phyloP scores from a whole-genome alignment of 495 filamentous ascomycete species.

The Talaromyces stipitatus region DNA sequence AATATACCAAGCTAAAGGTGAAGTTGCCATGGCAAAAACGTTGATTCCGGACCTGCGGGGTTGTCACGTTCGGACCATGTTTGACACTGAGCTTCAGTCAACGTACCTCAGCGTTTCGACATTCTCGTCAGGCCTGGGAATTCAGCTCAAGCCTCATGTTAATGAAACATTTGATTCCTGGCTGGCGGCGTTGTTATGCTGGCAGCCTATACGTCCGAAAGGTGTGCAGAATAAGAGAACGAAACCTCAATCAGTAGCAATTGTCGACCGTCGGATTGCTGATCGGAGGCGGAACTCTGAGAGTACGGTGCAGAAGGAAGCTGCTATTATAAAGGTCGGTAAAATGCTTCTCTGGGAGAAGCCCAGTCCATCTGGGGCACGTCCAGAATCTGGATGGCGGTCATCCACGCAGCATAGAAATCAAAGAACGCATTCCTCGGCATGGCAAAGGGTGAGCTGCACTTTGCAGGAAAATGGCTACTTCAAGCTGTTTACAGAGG shows the following conservation, averaged over 20 bases:
- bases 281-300: conserved; percentile 56
- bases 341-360: conserved; percentile 87
- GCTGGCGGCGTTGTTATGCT: conserved; percentile 88
- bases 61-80: conserved; percentile 68
- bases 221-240: conserved; percentile 67
- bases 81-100: conserved; percentile 51
- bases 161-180: conserved; percentile 78
- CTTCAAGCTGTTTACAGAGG: conserved; percentile 82
- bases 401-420: conserved; percentile 45
- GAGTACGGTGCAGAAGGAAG: conserved; percentile 57
- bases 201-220: conserved; percentile 81
- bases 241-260: conserved; percentile 50
- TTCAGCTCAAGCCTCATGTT: conserved; percentile 68
- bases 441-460: conserved; percentile 86
- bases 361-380: conserved; percentile 34
- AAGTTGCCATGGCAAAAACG: conserved; percentile 48
- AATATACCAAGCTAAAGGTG: conserved; percentile 50
- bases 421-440: conserved; percentile 44
- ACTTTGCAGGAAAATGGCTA: conserved; percentile 92
- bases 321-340: conserved; percentile 92
- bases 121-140: conserved; percentile 56
- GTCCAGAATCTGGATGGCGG: conserved; percentile 30
- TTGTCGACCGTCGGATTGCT: conserved; percentile 41
- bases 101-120: conserved; percentile 78
- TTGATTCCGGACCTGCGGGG: conserved; percentile 78